These are phyloP conservation scores for Sclerotinia borealis DNA, from an alignment of 2,329 filamentous ascomycete species.

Conservation along the genomic window DNA sequence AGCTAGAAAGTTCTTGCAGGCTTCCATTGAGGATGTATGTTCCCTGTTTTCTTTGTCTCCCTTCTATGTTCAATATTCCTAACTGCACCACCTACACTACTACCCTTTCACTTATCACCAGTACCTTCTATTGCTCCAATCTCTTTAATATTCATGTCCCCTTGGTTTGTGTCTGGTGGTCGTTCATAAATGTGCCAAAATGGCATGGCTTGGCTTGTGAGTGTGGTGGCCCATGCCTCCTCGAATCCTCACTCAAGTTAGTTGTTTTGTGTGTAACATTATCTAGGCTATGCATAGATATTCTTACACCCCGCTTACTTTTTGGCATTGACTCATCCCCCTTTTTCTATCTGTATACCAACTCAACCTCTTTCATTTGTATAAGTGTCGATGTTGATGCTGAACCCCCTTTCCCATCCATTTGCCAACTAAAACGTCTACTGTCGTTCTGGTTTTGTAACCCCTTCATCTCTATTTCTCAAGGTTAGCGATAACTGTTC, in stretches of 20 bases:
- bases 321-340: not conserved
- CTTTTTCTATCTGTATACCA: not conserved
- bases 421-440: not conserved
- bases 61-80: not conserved
- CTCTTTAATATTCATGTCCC: not conserved
- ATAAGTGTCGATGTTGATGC: not conserved
- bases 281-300: not conserved
- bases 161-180: not conserved
- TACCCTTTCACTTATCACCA: not conserved
- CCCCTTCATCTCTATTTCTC: not conserved
- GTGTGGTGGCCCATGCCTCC: not conserved
- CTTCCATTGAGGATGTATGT: slow-evolving; percentile 79
- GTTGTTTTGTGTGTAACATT: not conserved
- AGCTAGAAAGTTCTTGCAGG: slow-evolving; percentile 81
- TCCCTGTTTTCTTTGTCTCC: not conserved
- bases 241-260: not conserved
- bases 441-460: not conserved
- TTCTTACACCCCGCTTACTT: not conserved
- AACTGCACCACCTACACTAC: not conserved
- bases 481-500: not conserved
- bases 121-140: not conserved
- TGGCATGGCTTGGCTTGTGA: not conserved
- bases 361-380: not conserved
- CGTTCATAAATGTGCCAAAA: not conserved
- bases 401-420: not conserved